phyloP scores from a whole-genome alignment of 331 rosid species.

The Rhamnella rubrinervis region DNA sequence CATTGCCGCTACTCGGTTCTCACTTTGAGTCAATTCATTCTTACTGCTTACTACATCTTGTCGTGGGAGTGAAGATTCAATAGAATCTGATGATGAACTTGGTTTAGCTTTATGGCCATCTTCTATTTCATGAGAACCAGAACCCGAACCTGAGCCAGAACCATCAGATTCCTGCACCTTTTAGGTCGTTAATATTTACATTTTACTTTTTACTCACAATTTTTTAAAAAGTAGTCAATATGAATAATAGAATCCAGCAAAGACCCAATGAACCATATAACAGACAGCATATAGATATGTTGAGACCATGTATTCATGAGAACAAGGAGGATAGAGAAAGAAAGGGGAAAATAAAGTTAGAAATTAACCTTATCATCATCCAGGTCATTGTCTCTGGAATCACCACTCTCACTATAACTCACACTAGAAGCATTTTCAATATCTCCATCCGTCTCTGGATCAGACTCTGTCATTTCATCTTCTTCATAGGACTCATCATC shows the following conservation, averaged over 20 bases:
- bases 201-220: neutral
- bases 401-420: constrained; percentile 53
- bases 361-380: constrained; percentile 51
- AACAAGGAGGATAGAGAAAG: neutral
- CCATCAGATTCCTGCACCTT: constrained; percentile 57
- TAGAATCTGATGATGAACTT: constrained; percentile 36
- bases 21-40: constrained; percentile 30
- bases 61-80: constrained; percentile 29
- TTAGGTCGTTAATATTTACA: neutral
- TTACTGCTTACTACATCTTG: constrained; percentile 33
- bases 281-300: neutral
- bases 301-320: neutral
- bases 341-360: constrained; percentile 11
- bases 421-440: constrained; percentile 44
- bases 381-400: constrained; percentile 34
- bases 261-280: neutral
- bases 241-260: neutral
- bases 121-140: constrained; percentile 40
- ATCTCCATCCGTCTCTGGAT: constrained; percentile 52
- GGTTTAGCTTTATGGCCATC: constrained; percentile 33
- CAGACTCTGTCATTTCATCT: constrained; percentile 42
- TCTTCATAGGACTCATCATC: constrained; percentile 78
- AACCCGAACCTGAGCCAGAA: constrained; percentile 40
- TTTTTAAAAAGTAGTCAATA: neutral
- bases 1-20: constrained; percentile 26